These are phyloP conservation scores for Hypseocharis bilobata DNA, from an alignment of 441 rosid species.

Conservation along the genomic window DNA sequence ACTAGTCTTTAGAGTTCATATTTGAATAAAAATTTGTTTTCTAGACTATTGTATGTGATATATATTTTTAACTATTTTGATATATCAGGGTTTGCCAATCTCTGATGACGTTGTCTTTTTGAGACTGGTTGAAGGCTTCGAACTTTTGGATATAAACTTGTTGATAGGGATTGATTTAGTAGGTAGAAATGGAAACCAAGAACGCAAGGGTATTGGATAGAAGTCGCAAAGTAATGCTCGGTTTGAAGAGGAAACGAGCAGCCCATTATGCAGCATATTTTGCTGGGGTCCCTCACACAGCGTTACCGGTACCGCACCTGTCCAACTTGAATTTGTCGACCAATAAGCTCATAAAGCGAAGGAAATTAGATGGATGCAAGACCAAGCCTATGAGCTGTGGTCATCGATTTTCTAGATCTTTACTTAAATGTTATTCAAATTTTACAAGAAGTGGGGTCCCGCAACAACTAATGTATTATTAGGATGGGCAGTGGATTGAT, in stretches of 20 bases:
- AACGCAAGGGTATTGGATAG: conserved; percentile 78
- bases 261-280: conserved; percentile 29
- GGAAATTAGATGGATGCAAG: conserved; percentile 32
- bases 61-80: neutral
- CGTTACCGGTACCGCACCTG: conserved; percentile 29
- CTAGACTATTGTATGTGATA: neutral
- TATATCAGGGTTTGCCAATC: conserved; percentile 30
- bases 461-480: conserved; percentile 58
- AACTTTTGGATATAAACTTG: conserved; percentile 38
- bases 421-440: conserved; percentile 54
- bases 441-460: conserved; percentile 61
- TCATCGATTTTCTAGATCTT: conserved; percentile 36
- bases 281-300: conserved; percentile 35
- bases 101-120: conserved; percentile 20
- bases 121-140: conserved; percentile 26
- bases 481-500: conserved; percentile 74
- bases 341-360: conserved; percentile 41
- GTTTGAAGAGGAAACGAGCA: conserved; percentile 54
- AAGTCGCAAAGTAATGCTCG: conserved; percentile 30
- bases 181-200: conserved; percentile 54
- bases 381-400: conserved; percentile 30
- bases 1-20: neutral
- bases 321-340: conserved; percentile 25
- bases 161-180: conserved; percentile 52
- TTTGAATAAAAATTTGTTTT: neutral